phyloP scores from a whole-genome alignment of 805 yeast genomes.

The Maudiozyma serrabonitensis region DNA sequence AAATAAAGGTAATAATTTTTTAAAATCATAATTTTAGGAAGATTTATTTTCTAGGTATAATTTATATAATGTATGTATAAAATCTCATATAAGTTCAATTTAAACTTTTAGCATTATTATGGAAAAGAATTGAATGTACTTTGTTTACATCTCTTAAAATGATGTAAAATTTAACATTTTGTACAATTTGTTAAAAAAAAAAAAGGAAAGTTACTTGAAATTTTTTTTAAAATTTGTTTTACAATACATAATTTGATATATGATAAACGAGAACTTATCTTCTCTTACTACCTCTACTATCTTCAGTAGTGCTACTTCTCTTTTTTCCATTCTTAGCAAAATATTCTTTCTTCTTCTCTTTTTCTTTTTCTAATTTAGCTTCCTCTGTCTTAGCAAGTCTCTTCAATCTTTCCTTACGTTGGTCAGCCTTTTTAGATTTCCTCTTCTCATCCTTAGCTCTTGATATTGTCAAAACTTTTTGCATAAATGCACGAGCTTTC shows the following conservation, averaged over 20 bases:
- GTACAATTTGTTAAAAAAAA: no score
- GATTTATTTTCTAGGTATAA: no score
- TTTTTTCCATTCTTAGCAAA: conserved; percentile 65
- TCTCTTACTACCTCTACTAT: conserved; percentile 25
- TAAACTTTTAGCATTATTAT: not conserved
- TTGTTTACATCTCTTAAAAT: no score
- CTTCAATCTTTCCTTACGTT: conserved; percentile 66
- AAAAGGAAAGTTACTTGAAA: not conserved
- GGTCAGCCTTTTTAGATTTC: conserved; percentile 59
- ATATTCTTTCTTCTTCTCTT: conserved; percentile 78
- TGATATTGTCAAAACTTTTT: conserved; percentile 74
- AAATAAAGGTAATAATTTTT: no score
- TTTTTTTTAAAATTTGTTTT: not conserved
- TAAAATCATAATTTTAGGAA: not conserved
- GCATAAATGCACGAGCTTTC: conserved; percentile 83
- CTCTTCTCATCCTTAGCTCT: conserved; percentile 79
- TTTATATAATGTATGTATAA: not conserved
- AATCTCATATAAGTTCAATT: not conserved
- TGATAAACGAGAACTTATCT: conserved; percentile 5
- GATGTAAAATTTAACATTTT: no score
- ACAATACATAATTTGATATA: not conserved
- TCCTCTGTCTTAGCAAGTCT: conserved; percentile 68
- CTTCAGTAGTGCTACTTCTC: conserved; percentile 34
- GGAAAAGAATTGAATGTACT: no score
- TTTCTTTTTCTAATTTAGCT: conserved; percentile 60